Percentiles rank a stretch among this genome's conserved stretches.
phyloP scores from a whole-genome alignment of 768 basidiomycete genomes.

The Mycena galopus region DNA sequence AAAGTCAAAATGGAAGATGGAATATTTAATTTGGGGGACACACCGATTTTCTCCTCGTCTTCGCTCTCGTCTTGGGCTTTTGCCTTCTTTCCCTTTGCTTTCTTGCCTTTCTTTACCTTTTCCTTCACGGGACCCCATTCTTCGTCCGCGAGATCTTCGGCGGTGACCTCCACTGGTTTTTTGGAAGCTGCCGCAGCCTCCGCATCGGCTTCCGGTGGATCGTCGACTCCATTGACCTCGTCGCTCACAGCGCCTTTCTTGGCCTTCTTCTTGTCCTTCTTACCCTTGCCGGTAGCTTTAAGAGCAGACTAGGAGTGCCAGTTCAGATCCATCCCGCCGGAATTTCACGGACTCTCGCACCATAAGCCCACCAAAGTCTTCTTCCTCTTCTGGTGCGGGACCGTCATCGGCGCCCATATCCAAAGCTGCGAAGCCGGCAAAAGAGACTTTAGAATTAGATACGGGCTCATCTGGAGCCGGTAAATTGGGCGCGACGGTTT shows the following conservation, averaged over 20 bases:
- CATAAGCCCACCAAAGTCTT: slow-evolving; percentile 84
- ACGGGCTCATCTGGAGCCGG: slow-evolving; percentile 59
- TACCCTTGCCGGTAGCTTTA: slow-evolving; percentile 65
- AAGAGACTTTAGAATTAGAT: slow-evolving; percentile 49
- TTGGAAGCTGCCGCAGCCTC: slow-evolving; percentile 37
- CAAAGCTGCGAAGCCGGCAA: slow-evolving; percentile 67
- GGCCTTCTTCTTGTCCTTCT: slow-evolving; percentile 68
- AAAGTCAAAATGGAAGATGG: slow-evolving; percentile 17
- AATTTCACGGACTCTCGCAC: slow-evolving; percentile 53
- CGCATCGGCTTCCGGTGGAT: slow-evolving; percentile 44
- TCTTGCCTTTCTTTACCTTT: slow-evolving; percentile 75
- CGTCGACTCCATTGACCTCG: slow-evolving; percentile 48
- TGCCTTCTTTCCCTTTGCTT: slow-evolving; percentile 66
- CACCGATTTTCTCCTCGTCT: slow-evolving; percentile 46
- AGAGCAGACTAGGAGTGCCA: slow-evolving; percentile 66
- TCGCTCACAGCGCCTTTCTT: slow-evolving; percentile 48
- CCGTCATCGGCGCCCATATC: slow-evolving; percentile 55
- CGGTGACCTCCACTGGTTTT: slow-evolving; percentile 38
- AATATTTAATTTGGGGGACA: slow-evolving; percentile 1
- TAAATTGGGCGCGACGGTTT: slow-evolving; percentile 60
- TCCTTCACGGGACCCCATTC: slow-evolving; percentile 77
- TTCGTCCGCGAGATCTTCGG: slow-evolving; percentile 70
- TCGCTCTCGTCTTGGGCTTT: slow-evolving; percentile 55
- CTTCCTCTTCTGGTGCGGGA: slow-evolving; percentile 63
- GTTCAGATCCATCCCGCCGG: slow-evolving; percentile 20